These are phyloP conservation scores for Lecanoromycetidae sp. DNA, from an alignment of 2,329 filamentous ascomycete species.

Conservation along the genomic window DNA sequence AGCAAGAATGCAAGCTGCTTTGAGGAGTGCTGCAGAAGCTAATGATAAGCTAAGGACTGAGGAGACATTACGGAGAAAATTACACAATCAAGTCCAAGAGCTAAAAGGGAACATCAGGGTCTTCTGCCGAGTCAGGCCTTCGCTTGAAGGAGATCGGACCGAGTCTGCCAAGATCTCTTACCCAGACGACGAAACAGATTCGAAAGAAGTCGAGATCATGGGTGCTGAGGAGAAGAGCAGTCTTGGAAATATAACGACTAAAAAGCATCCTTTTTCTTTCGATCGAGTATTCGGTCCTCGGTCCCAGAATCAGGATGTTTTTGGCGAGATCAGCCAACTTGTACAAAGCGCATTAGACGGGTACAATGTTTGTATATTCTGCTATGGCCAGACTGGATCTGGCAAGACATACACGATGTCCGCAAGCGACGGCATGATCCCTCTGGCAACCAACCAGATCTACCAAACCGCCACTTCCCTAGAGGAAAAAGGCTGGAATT, in stretches of 20 bases:
- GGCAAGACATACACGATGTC: constrained; percentile 98
- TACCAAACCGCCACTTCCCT: constrained; percentile 76
- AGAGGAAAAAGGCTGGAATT: constrained; percentile 84
- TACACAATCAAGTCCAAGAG: constrained; percentile 97
- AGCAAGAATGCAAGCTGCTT: constrained; percentile 63
- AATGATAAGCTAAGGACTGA: constrained; percentile 79
- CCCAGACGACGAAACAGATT: constrained; percentile 67
- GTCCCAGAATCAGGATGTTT: constrained; percentile 72
- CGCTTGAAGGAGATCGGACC: constrained; percentile 44
- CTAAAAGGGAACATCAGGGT: constrained; percentile 97
- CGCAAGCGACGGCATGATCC: constrained; percentile 83
- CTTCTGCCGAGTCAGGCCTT: constrained; percentile 87
- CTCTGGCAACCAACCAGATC: constrained; percentile 82
- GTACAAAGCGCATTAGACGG: constrained; percentile 94
- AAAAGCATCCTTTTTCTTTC: constrained; percentile 77
- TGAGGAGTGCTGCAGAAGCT: constrained; percentile 55
- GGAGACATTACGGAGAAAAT: constrained; percentile 75
- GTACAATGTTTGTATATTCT: constrained; percentile 98
- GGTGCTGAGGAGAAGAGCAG: constrained; percentile 76
- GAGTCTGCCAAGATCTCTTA: constrained; percentile 65
- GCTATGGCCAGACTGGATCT: constrained; percentile 92
- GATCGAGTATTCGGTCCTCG: constrained; percentile 79
- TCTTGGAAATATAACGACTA: constrained; percentile 61
- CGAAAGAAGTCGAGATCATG: constrained; percentile 72
- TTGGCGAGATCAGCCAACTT: constrained; percentile 91